These are phyloP conservation scores for Mucor indicus DNA, from an alignment of 371 early-diverging fungal species.

Conservation along the genomic window DNA sequence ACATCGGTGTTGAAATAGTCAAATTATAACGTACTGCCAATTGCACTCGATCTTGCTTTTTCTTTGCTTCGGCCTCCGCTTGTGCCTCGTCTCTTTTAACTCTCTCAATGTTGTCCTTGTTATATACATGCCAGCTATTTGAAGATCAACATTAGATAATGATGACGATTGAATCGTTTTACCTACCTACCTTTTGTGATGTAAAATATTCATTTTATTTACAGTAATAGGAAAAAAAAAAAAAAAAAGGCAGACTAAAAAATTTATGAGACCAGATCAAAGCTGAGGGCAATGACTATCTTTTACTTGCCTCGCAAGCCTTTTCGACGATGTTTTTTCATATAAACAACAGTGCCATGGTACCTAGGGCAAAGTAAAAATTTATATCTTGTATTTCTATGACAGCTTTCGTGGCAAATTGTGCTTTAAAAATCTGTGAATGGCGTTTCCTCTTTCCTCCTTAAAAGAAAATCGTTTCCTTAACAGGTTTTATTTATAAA, in stretches of 20 bases:
- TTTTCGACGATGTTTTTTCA: no score
- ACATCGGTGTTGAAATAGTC: background rate
- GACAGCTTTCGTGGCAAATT: no score
- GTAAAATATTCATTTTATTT: slow-evolving; percentile 59
- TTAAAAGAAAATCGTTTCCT: background rate
- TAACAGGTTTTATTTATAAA: slow-evolving; percentile 5
- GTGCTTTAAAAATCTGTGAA: no score
- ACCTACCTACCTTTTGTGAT: slow-evolving; percentile 58
- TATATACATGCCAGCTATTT: slow-evolving; percentile 76
- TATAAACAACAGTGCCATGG: no score
- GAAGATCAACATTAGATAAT: background rate
- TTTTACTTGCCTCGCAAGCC: background rate
- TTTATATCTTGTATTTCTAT: no score
- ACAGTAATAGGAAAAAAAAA: background rate
- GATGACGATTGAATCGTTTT: no score
- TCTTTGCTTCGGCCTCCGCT: slow-evolving; percentile 50
- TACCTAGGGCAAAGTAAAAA: no score
- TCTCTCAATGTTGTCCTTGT: slow-evolving; percentile 64
- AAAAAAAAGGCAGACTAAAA: background rate
- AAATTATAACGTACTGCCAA: slow-evolving; percentile 44
- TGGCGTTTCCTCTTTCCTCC: background rate
- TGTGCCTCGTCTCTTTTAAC: slow-evolving; percentile 70
- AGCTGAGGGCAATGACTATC: background rate
- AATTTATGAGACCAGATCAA: background rate
- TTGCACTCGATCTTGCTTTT: slow-evolving; percentile 37